These are phyloP conservation scores for Mortierella sp. DNA, from an alignment of 371 early-diverging fungal genomes.

Conservation along the genomic window DNA sequence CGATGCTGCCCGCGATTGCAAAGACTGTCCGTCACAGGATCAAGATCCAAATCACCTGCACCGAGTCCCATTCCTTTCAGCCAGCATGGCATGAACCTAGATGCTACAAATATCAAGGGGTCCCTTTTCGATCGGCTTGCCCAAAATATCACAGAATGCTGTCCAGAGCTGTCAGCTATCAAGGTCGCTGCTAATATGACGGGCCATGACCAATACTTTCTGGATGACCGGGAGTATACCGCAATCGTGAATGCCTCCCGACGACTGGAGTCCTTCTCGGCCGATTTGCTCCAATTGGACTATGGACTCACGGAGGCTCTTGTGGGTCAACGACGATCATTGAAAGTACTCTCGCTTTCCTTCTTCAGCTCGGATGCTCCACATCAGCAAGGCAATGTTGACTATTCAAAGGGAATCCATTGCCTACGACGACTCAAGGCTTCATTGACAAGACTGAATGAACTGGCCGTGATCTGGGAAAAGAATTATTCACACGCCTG, in stretches of 20 bases:
- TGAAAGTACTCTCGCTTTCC: conserved; percentile 9
- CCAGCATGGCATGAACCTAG: background rate
- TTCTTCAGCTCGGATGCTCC: conserved; percentile 12
- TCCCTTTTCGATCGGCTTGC: conserved; percentile 23
- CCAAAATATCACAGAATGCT: conserved; percentile 31
- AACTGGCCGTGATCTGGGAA: conserved; percentile 22
- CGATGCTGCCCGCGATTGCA: conserved; percentile 38
- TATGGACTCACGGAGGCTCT: conserved; percentile 25
- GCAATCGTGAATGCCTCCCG: conserved; percentile 13
- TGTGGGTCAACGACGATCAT: conserved; percentile 9
- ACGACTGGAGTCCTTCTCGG: conserved; percentile 28
- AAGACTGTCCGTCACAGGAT: conserved; percentile 26
- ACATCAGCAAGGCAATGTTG: background rate
- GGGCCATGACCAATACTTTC: conserved; percentile 10
- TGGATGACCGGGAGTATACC: conserved; percentile 22
- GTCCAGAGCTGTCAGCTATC: conserved; percentile 32
- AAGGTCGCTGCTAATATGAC: conserved; percentile 17
- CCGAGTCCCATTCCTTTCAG: background rate
- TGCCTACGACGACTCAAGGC: conserved; percentile 28
- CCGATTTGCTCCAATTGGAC: conserved; percentile 26
- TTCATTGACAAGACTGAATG: conserved; percentile 11
- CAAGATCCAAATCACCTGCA: conserved; percentile 18
- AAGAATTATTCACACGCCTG: background rate
- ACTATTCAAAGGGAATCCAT: conserved; percentile 20
- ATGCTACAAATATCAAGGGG: background rate